phyloP scores from a whole-genome alignment of 495 filamentous ascomycete species.

The Hypoxylon cercidicola region DNA sequence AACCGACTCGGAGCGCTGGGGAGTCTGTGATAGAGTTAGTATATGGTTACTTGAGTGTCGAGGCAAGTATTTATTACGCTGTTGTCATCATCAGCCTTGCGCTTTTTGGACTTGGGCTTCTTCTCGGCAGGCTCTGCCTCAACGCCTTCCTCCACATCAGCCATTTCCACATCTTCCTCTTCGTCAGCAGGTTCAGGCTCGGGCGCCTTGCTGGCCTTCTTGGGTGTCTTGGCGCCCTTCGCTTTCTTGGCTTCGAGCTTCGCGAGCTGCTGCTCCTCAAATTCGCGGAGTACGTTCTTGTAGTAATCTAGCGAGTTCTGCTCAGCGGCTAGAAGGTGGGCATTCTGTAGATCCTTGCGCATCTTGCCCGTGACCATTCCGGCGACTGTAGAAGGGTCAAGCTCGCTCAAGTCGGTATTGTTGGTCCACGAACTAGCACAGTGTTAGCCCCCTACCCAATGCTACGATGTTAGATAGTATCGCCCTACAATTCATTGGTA shows the following conservation, averaged over 20 bases:
- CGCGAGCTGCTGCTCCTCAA: constrained; percentile 68
- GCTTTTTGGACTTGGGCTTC: constrained; percentile 73
- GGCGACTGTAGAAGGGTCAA: constrained; percentile 75
- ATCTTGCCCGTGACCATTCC: constrained; percentile 74
- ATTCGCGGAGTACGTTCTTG: constrained; percentile 77
- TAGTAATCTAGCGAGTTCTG: constrained; percentile 76
- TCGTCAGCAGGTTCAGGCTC: constrained; percentile 53
- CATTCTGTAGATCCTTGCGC: constrained; percentile 75
- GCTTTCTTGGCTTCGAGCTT: constrained; percentile 69
- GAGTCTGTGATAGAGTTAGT: constrained; percentile 63
- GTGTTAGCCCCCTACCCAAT: constrained; percentile 33
- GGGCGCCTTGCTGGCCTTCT: constrained; percentile 70
- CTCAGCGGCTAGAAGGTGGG: constrained; percentile 78
- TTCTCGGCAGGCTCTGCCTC: constrained; percentile 60
- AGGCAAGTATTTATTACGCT: constrained; percentile 63
- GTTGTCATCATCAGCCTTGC: constrained; percentile 73
- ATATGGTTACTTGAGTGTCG: constrained; percentile 11
- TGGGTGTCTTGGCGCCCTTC: constrained; percentile 70
- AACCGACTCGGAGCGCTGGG: constrained; percentile 70
- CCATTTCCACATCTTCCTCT: constrained; percentile 80
- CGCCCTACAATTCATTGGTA: constrained; percentile 93
- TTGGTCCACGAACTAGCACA: constrained; percentile 79
- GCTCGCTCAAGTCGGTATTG: constrained; percentile 78
- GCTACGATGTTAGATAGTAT: neutral
- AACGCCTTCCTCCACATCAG: constrained; percentile 65